These are phyloP conservation scores for Sarocladium strictum DNA, from an alignment of 2,329 filamentous ascomycete species.

Conservation along the genomic window DNA sequence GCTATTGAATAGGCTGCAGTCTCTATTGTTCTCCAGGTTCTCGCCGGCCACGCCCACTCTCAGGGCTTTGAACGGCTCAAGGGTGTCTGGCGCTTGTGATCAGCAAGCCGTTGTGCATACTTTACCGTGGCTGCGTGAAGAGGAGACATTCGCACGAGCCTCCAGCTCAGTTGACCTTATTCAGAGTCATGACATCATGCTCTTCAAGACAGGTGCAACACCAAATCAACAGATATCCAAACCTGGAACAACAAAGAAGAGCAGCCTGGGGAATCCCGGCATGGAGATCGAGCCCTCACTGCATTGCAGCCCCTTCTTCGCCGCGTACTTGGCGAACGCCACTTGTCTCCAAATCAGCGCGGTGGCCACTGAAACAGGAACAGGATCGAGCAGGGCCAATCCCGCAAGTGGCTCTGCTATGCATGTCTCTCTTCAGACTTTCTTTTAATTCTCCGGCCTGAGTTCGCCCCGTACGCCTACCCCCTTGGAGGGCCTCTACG, in stretches of 20 bases:
- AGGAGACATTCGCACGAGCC: background rate
- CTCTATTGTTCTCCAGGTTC: conserved; percentile 8
- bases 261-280: background rate
- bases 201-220: background rate
- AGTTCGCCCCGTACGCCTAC: background rate
- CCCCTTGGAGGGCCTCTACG: no score
- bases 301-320: background rate
- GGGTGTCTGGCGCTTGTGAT: background rate
- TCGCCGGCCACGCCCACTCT: background rate
- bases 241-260: no score
- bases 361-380: background rate
- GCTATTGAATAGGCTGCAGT: background rate
- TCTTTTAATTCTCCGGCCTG: background rate
- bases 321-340: background rate
- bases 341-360: conserved; percentile 7
- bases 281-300: background rate
- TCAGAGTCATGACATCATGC: background rate
- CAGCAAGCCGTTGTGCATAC: background rate
- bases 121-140: background rate
- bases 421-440: conserved; percentile 7
- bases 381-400: background rate
- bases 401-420: background rate
- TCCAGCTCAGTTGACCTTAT: background rate
- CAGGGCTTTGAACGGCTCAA: background rate
- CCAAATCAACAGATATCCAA: background rate